Conservation (phyloP, 768 basidiomycete species). For the Tylopilus sp. region DNA sequence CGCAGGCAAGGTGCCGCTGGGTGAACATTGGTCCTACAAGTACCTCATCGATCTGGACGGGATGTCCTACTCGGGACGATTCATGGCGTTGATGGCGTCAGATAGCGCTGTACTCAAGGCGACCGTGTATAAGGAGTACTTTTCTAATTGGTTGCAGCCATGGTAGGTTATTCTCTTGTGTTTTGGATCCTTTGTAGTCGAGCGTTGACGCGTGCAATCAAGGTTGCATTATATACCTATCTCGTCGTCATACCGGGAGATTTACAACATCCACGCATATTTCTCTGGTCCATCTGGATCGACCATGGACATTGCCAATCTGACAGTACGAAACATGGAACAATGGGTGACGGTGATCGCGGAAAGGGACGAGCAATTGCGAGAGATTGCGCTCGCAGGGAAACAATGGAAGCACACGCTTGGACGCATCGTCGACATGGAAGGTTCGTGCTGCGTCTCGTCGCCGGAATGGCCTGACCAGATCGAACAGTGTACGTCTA, state of each 20-base stretch:
- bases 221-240: conserved; percentile 96
- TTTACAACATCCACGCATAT: conserved; percentile 91
- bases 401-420: conserved; percentile 87
- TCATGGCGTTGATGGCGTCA: conserved; percentile 79
- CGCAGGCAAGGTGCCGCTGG: conserved; percentile 72
- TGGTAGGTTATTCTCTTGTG: conserved; percentile 48
- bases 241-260: conserved; percentile 79
- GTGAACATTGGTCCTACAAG: conserved; percentile 90
- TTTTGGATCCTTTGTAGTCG: too few relatives aligned
- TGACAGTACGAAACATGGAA: conserved; percentile 35
- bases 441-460: conserved; percentile 54
- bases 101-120: conserved; percentile 89
- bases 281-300: conserved; percentile 81
- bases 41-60: conserved; percentile 91
- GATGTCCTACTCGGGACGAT: conserved; percentile 90
- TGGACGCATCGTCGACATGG: conserved; percentile 86
- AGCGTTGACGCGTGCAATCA: neutral
- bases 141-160: conserved; percentile 87
- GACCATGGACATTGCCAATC: conserved; percentile 53
- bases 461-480: neutral
- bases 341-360: conserved; percentile 31
- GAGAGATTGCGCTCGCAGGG: conserved; percentile 87
- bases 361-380: conserved; percentile 69
- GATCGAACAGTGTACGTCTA: conserved; percentile 72
- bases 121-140: conserved; percentile 90